These are phyloP conservation scores for Hippophae gyantsensis DNA, from an alignment of 306 rosid species.

Conservation along the genomic window DNA sequence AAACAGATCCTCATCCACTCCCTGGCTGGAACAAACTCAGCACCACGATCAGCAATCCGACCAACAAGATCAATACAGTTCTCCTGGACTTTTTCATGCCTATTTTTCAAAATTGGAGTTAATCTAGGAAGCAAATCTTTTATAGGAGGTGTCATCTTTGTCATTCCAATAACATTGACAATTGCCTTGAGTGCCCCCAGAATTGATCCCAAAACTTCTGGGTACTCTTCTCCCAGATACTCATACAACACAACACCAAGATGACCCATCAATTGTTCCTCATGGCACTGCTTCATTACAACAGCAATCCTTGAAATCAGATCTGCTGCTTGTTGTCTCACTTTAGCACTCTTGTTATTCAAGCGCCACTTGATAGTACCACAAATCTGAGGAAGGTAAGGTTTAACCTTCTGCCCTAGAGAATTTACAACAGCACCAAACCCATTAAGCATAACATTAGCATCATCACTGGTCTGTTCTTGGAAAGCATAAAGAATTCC, in stretches of 20 bases:
- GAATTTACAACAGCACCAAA: slow-evolving; percentile 92
- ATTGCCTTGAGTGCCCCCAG: slow-evolving; percentile 92
- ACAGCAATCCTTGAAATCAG: slow-evolving; percentile 93
- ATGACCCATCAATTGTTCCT: slow-evolving; percentile 95
- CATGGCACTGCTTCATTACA: slow-evolving; percentile 97
- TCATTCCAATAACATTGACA: slow-evolving; percentile 97
- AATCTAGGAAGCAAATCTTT: slow-evolving; percentile 90
- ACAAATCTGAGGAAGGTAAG: slow-evolving; percentile 92
- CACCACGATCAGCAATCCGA: slow-evolving; percentile 95
- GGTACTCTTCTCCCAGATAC: slow-evolving; percentile 95
- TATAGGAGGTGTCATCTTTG: slow-evolving; percentile 97
- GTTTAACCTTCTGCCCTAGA: slow-evolving; percentile 91
- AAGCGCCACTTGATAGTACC: slow-evolving; percentile 97
- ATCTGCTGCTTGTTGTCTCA: slow-evolving; percentile 93
- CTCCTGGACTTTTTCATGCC: slow-evolving; percentile 96
- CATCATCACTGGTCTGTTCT: slow-evolving; percentile 99
- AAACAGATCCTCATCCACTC: slow-evolving; percentile 99
- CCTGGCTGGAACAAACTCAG: slow-evolving; percentile 92
- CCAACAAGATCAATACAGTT: slow-evolving; percentile 94
- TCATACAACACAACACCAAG: slow-evolving; percentile 93
- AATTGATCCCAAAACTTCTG: slow-evolving; percentile 89
- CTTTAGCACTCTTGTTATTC: slow-evolving; percentile 96
- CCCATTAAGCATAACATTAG: slow-evolving; percentile 95
- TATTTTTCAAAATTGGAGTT: slow-evolving; percentile 91
- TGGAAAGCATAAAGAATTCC: slow-evolving; percentile 95